These are phyloP conservation scores for Cryptococcus wingfieldii DNA, from an alignment of 1,284 basidiomycete genomes.

Conservation along the genomic window DNA sequence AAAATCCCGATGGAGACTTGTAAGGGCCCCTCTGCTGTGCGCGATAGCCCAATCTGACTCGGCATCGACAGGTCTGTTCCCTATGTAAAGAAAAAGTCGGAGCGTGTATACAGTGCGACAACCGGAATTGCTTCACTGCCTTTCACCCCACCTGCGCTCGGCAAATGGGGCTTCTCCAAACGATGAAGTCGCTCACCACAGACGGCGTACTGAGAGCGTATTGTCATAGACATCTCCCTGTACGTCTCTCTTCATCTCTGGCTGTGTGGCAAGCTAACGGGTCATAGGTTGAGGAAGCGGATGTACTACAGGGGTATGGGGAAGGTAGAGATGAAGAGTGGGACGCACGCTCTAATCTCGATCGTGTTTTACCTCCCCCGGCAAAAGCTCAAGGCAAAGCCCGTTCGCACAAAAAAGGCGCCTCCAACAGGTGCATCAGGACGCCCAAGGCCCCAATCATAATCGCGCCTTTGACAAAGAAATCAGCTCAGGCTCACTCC, in stretches of 20 bases:
- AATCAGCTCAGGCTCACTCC: slow-evolving; percentile 55
- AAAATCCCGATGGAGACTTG: slow-evolving; percentile 90
- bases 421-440: neutral
- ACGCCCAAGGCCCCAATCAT: neutral
- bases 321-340: slow-evolving; percentile 31
- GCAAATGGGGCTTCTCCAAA: slow-evolving; percentile 71
- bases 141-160: slow-evolving; percentile 95
- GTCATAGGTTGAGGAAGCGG: neutral
- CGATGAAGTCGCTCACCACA: slow-evolving; percentile 70
- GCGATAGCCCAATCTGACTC: neutral
- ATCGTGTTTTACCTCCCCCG: too few relatives aligned
- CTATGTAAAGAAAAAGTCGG: slow-evolving; percentile 77
- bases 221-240: slow-evolving; percentile 85
- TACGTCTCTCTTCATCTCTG: slow-evolving; percentile 48
- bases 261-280: neutral
- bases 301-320: slow-evolving; percentile 42
- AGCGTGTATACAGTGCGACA: slow-evolving; percentile 96
- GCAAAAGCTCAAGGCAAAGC: too few relatives aligned
- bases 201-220: slow-evolving; percentile 61
- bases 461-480: slow-evolving; percentile 39
- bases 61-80: slow-evolving; percentile 63
- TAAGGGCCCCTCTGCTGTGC: slow-evolving; percentile 50
- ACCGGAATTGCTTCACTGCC: slow-evolving; percentile 82
- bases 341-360: slow-evolving; percentile 36
- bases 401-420: neutral